Conservation (phyloP, 2,329 filamentous ascomycete species). For the Rhytidhysteron rufulum region DNA sequence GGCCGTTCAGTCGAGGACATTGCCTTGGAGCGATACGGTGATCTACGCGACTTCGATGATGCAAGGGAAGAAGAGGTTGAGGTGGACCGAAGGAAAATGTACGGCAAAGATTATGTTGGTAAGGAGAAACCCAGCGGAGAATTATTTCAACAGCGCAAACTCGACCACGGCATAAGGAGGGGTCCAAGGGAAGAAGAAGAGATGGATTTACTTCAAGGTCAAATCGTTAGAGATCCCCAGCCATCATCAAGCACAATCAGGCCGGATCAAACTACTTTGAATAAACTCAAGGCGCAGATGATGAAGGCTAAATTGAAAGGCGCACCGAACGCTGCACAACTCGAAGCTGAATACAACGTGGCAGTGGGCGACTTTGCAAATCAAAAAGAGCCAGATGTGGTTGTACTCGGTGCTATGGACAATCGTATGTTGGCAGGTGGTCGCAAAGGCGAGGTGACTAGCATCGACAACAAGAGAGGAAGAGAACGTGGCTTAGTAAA, state of each 20-base stretch:
- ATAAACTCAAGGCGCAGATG: slow-evolving; percentile 86
- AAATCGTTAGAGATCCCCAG: slow-evolving; percentile 54
- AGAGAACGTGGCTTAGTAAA: slow-evolving; percentile 79
- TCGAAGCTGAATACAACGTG: slow-evolving; percentile 80
- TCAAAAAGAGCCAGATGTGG: slow-evolving; percentile 60
- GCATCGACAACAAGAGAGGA: slow-evolving; percentile 75
- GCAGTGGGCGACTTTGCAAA: slow-evolving; percentile 62
- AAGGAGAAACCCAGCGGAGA: slow-evolving; percentile 88
- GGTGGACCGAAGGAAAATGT: slow-evolving; percentile 74
- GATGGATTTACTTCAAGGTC: slow-evolving; percentile 48
- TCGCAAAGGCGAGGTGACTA: slow-evolving; percentile 69
- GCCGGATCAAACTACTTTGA: slow-evolving; percentile 75
- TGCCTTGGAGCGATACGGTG: slow-evolving; percentile 76
- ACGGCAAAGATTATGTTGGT: slow-evolving; percentile 78
- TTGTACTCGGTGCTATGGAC: slow-evolving; percentile 84
- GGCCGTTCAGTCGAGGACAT: slow-evolving; percentile 74
- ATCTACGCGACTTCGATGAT: slow-evolving; percentile 81
- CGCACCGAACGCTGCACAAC: slow-evolving; percentile 66
- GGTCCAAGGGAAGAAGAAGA: slow-evolving; percentile 20
- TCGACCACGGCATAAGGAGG: slow-evolving; percentile 52
- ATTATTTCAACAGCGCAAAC: slow-evolving; percentile 71
- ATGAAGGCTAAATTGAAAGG: slow-evolving; percentile 91
- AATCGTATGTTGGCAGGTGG: slow-evolving; percentile 83
- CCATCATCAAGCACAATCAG: slow-evolving; percentile 46
- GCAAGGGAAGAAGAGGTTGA: slow-evolving; percentile 92